phyloP scores from a whole-genome alignment of 73 alveolate species.

The Uronychia binucleata region DNA sequence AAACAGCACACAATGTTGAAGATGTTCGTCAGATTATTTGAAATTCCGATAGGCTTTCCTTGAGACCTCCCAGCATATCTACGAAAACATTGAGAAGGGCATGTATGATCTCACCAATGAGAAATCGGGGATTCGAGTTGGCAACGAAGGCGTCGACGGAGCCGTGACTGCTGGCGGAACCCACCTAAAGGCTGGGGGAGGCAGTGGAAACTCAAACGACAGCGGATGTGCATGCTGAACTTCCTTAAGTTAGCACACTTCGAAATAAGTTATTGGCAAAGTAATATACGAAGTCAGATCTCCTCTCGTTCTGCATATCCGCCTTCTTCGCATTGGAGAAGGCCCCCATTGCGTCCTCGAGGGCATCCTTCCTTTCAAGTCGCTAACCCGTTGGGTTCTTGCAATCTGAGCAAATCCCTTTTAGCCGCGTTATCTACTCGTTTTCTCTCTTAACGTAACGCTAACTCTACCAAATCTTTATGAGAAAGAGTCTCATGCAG shows the following conservation, averaged over 20 bases:
- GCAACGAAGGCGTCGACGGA: conserved; percentile 55
- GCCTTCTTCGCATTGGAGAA: conserved; percentile 16
- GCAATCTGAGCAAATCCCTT: conserved; percentile 95
- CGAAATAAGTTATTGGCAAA: not conserved
- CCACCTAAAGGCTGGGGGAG: conserved; percentile 19
- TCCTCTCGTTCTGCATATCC: conserved; percentile 41
- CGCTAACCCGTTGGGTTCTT: conserved; percentile 87
- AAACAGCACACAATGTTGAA: conserved; percentile 76
- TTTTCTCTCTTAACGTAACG: too few relatives aligned
- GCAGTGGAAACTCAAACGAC: not conserved
- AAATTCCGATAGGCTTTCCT: conserved; percentile 59
- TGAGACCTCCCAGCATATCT: conserved; percentile 73
- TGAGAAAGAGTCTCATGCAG: conserved; percentile 58
- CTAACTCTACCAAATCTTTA: conserved; percentile 84
- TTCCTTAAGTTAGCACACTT: not conserved
- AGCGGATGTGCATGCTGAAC: not conserved
- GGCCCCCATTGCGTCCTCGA: conserved; percentile 44
- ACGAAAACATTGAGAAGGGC: conserved; percentile 78
- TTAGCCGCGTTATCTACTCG: conserved; percentile 88
- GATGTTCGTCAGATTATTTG: not conserved
- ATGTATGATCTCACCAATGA: conserved; percentile 74
- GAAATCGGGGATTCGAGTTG: conserved; percentile 70
- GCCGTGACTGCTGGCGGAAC: conserved; percentile 1
- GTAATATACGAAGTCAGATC: conserved; percentile 16
- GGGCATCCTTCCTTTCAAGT: conserved; percentile 81